Percentiles rank a stretch among this genome's conserved stretches.
Evolutionary conservation across 345 rosid species (phyloP).

Genomic region (Syzygium aromaticum): DNA sequence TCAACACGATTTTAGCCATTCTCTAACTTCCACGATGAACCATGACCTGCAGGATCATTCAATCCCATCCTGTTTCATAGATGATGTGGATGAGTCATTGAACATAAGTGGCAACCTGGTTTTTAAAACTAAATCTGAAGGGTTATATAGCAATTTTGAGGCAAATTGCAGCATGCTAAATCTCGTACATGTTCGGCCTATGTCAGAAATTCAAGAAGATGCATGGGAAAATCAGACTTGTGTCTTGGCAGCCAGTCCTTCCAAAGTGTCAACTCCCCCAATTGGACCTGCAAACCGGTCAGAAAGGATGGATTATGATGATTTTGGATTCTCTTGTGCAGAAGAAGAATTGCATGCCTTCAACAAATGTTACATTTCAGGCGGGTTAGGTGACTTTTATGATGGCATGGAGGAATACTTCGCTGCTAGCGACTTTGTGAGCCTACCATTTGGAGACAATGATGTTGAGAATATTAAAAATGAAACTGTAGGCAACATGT

Average conservation of each 20-base stretch:
- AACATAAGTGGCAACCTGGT: not conserved
- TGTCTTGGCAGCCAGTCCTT: constrained; percentile 1
- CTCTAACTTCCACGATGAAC: not conserved
- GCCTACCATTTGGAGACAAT: constrained; percentile 6
- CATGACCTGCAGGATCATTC: constrained; percentile 11
- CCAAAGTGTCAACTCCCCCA: constrained; percentile 9
- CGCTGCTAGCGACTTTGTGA: constrained; percentile 4
- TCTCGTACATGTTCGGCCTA: not conserved
- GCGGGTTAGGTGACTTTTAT: constrained; percentile 17
- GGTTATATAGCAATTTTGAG: not conserved
- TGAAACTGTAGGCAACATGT: constrained; percentile 3
- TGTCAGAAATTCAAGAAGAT: not conserved
- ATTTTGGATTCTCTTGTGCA: constrained; percentile 22
- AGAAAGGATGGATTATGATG: constrained; percentile 19
- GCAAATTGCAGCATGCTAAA: not conserved
- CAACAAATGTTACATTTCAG: constrained; percentile 7
- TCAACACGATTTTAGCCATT: constrained; percentile 4
- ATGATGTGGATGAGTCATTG: constrained; percentile 11
- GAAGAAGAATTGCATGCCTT: constrained; percentile 25
- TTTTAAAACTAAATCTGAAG: not conserved
- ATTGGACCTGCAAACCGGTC: constrained; percentile 9
- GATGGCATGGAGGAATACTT: constrained; percentile 4
- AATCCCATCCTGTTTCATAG: constrained; percentile 6
- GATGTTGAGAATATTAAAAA: not conserved
- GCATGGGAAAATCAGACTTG: not conserved